Evolutionary conservation across 345 rosid species (phyloP), one percentile per base, ranked within the genome.

Genomic region (Syzygium oleosum): DNA sequence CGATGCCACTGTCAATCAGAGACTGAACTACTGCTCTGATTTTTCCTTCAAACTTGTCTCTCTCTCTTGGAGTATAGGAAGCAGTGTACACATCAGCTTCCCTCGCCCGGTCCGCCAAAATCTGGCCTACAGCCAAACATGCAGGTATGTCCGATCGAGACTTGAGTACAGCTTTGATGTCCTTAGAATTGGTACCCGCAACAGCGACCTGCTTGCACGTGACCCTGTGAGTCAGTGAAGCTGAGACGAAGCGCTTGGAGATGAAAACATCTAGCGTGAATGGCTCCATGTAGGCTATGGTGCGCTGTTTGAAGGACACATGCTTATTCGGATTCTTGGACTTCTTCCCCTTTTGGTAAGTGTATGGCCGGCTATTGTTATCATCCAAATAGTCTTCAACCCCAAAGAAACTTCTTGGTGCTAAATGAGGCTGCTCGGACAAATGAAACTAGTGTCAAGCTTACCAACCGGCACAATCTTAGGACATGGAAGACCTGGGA

Each of bases 321-420:
- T 96, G 98, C 89, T 96, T 98, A 90, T 86, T 88, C 5, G 98
- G 96, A 86, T 96, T 94, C 92, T 98, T 96, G 0, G 99, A 94
- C 86, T 91, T 95, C 87, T 96, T 96, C 91, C 88, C 99, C 88
- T 96, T 96, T 89, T 96, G 91, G 90, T 94, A 98, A 79, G 98
- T 96, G 92, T 96, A 95, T 14, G 99, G 99, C 88, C 95, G 90
- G 95, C 97, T 94, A 87, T 94, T 96, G 87, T 95, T 93, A 49
- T 96, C 99, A 58, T 98, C 99, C 85, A 98, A 86, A 85, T 94
- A 98, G 92, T 98, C 98, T 93, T 98, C 99, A 29, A 98, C 99
- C 25, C 99, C 99, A 52, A 95, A 98, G 87, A 98, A 98, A 91
- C 99, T 98, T 92, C 99, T 96, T 27, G 97, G 98, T 51, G 96